These are phyloP conservation scores for Zizania latifolia DNA, from an alignment of 176 grass and related monocot genomes.

Conservation along the genomic window DNA sequence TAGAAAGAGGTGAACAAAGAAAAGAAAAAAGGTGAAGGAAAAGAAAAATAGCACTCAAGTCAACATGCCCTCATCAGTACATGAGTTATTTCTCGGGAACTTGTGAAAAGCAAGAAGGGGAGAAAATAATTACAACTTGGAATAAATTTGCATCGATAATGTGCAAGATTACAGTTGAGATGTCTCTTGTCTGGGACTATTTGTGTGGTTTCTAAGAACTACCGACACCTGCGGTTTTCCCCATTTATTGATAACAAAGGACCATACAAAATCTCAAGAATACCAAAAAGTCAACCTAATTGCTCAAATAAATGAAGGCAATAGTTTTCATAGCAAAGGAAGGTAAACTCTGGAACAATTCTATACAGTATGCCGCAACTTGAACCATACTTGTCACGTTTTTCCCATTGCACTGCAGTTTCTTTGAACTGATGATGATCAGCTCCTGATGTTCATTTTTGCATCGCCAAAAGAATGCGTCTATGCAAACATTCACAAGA, in stretches of 20 bases:
- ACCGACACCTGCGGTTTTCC: conserved; percentile 21
- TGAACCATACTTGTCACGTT: conserved; percentile 5
- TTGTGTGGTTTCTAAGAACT: conserved; percentile 11
- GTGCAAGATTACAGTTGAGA: background rate
- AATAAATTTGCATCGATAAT: background rate
- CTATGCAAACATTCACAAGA: conserved; percentile 10
- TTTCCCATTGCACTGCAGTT: background rate
- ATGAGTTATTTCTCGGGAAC: background rate
- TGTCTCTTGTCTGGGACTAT: background rate
- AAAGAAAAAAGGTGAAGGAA: conserved; percentile 15
- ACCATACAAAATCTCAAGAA: conserved; percentile 6
- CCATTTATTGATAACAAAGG: conserved; percentile 27
- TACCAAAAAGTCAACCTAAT: conserved; percentile 23
- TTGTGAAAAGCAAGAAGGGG: background rate
- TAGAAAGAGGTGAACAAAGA: conserved; percentile 26
- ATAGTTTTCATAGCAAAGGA: conserved; percentile 17
- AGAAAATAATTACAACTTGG: conserved; percentile 6
- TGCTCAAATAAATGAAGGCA: conserved; percentile 30
- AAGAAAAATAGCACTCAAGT: conserved; percentile 26
- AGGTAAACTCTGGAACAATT: conserved; percentile 26
- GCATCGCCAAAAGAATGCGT: conserved; percentile 22
- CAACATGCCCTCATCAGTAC: conserved; percentile 27
- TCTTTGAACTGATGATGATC: conserved; percentile 18
- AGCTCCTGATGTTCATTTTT: conserved; percentile 22
- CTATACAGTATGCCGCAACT: conserved; percentile 31